These are phyloP conservation scores for Podospora anserina DNA, from an alignment of 495 filamentous ascomycete species.

Conservation along the genomic window DNA sequence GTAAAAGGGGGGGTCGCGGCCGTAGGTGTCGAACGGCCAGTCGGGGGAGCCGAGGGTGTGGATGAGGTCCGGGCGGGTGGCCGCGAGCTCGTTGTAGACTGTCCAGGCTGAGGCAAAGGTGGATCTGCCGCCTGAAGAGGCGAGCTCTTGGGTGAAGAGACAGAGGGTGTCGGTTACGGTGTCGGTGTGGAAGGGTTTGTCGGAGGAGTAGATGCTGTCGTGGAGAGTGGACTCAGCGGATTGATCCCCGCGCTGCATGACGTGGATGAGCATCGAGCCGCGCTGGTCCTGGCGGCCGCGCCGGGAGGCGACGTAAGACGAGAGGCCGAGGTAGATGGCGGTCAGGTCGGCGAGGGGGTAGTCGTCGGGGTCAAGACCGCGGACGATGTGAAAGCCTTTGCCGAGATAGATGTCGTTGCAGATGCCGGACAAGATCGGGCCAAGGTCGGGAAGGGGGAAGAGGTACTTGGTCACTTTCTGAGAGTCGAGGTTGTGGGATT, in stretches of 20 bases:
- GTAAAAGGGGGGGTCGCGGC: slow-evolving; percentile 32
- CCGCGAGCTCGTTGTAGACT: slow-evolving; percentile 58
- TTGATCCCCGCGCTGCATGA: slow-evolving; percentile 25
- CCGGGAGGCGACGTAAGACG: slow-evolving; percentile 21
- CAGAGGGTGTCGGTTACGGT: slow-evolving; percentile 55
- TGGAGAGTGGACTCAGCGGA: slow-evolving; percentile 13
- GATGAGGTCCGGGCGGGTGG: slow-evolving; percentile 54
- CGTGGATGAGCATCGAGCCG: slow-evolving; percentile 29
- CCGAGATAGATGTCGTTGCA: slow-evolving; percentile 39
- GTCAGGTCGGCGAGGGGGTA: slow-evolving; percentile 26
- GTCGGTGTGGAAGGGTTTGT: slow-evolving; percentile 60
- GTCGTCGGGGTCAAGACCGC: slow-evolving; percentile 44
- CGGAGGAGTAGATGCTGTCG: slow-evolving; percentile 23
- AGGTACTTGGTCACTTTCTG: slow-evolving; percentile 24
- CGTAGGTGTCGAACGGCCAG: slow-evolving; percentile 48
- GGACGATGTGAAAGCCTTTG: slow-evolving; percentile 50
- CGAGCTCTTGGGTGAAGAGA: slow-evolving; percentile 48
- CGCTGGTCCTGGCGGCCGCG: slow-evolving; percentile 31
- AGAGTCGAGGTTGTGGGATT: slow-evolving; percentile 19
- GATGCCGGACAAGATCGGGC: slow-evolving; percentile 14
- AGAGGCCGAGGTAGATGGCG: slow-evolving; percentile 28
- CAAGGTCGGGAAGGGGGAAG: slow-evolving; percentile 27
- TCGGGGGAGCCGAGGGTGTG: slow-evolving; percentile 42
- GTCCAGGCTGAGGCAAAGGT: slow-evolving; percentile 47
- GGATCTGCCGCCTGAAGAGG: slow-evolving; percentile 47